These are phyloP conservation scores for Fallopia convolvulus DNA, from an alignment of 148 eudicot genomes.

Conservation along the genomic window DNA sequence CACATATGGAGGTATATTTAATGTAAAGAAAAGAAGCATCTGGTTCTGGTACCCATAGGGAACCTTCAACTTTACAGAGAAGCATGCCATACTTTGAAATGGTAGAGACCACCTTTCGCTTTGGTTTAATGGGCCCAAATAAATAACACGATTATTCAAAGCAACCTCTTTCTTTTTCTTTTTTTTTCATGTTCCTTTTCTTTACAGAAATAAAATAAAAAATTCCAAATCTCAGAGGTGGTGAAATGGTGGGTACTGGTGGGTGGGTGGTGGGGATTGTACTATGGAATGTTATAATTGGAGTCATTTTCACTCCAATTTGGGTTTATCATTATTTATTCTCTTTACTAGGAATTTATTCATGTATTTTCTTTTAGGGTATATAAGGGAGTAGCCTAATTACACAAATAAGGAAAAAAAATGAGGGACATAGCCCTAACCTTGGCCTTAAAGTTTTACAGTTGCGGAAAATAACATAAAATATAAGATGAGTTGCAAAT, in stretches of 20 bases:
- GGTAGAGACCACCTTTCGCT: constrained; percentile 5
- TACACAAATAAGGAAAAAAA: neutral
- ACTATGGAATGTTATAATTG: constrained; percentile 5
- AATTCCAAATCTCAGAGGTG: neutral
- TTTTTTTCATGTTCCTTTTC: no score
- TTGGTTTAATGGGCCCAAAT: neutral
- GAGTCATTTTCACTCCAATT: neutral
- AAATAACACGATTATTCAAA: constrained; percentile 2
- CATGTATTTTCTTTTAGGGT: neutral
- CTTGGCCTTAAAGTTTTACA: no score
- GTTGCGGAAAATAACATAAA: no score
- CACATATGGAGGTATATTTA: neutral
- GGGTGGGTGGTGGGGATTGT: constrained; percentile 6
- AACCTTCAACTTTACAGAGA: constrained; percentile 4
- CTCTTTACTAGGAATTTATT: neutral
- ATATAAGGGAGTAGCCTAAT: neutral
- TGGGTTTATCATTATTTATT: neutral
- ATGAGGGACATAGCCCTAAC: no score
- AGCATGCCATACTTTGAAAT: constrained; percentile 8
- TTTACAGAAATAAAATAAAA: neutral
- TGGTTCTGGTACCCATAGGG: neutral
- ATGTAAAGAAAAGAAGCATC: neutral
- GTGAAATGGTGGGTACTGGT: neutral
- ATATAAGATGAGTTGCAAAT: no score
- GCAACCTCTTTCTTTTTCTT: neutral